Evolutionary conservation across 192 early-diverging fungal species (phyloP), one percentile per base, ranked within the genome.

Genomic region (Coemansia sp.): DNA sequence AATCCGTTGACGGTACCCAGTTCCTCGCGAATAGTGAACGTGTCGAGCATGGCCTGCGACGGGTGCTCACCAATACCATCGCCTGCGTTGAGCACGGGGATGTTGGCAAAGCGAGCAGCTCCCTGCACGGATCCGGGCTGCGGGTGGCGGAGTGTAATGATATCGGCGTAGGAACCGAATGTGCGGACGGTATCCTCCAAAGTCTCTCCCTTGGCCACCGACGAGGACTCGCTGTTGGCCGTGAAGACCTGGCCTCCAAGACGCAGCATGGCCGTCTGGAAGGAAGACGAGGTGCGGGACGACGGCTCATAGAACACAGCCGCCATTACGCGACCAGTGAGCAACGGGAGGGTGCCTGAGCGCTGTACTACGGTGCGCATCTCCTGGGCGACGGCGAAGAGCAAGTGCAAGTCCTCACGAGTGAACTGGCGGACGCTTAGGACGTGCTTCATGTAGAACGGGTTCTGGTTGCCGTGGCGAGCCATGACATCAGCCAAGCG

Each of bases 1-100:
- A 99, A 82, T 9, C 95, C 95, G 79, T 97, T 97, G 48, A 97
- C 93, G 28, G 94, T 95, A 57, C 95, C 95, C 14, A 98, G 85
- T 78, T 97, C 96, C 86, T 93, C 90, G 76, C 90, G 85, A 67
- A 96, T 95, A n/a, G 93, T 96, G 68, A 93, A 97, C 14, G 90
- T 85, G 73, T 99, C 97, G 59, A 99, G 85, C 85, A 99, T 93
- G 45, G 95, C 97, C 75, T 99, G 97, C 35, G 95, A 94, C 36
- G 97, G 97, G 83, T 99, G 97, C 86, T 99, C 97, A 35, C 97
- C 97, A 38, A 88, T 86, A 55, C 97, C 97, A 73, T 99, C 95
- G 56, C 97, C 97, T 37, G 94, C 97, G 67, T 97, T 97, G 76
- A 99, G 92, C 18, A 99, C 85, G 6, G 97, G 97, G 14, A 96